These are phyloP conservation scores for Coemansia sp. DNA, from an alignment of 192 early-diverging fungal species.

Conservation along the genomic window DNA sequence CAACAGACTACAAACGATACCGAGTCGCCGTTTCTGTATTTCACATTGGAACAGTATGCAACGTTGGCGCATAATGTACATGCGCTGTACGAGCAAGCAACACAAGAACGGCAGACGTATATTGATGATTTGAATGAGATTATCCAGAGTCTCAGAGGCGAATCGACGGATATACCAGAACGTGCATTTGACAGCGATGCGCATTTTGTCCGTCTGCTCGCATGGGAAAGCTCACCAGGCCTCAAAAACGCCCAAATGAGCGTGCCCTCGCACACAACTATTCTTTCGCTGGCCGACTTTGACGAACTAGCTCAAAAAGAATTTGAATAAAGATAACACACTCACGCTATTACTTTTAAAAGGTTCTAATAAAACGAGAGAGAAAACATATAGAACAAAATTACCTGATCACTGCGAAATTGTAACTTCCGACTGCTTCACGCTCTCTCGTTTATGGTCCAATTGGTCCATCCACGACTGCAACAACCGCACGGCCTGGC, in stretches of 20 bases:
- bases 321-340: background rate
- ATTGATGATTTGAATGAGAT: constrained; percentile 13
- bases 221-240: constrained; percentile 36
- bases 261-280: background rate
- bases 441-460: constrained; percentile 66
- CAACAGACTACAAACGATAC: background rate
- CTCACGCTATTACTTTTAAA: background rate
- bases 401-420: constrained; percentile 25
- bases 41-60: constrained; percentile 20
- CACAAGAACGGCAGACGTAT: constrained; percentile 16
- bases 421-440: constrained; percentile 57
- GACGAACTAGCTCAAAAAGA: constrained; percentile 23
- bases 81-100: constrained; percentile 12
- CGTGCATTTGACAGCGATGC: constrained; percentile 30
- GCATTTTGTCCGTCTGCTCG: constrained; percentile 27
- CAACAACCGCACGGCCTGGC: constrained; percentile 67
- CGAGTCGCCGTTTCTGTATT: constrained; percentile 8
- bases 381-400: background rate
- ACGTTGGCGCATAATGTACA: constrained; percentile 10
- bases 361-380: constrained; percentile 1
- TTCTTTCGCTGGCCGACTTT: constrained; percentile 26
- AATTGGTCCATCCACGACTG: constrained; percentile 77
- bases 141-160: constrained; percentile 16
- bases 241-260: constrained; percentile 21
- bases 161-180: background rate